phyloP scores from a whole-genome alignment of 768 basidiomycete species.

The Holtermanniella nyarrowii region DNA sequence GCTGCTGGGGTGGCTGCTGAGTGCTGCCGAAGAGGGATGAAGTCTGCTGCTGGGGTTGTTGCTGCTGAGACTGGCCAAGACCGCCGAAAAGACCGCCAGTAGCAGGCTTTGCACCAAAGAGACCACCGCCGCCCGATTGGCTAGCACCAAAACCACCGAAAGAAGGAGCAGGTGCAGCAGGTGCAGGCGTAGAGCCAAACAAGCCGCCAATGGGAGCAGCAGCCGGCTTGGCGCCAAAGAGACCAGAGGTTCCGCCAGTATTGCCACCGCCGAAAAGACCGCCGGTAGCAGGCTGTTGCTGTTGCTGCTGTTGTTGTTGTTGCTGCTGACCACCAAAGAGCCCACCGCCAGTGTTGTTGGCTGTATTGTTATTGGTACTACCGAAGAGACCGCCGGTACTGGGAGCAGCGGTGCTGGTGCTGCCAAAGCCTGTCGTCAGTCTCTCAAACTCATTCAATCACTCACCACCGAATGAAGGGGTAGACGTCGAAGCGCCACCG shows the following conservation, averaged over 20 bases:
- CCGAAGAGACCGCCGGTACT: conserved; percentile 25
- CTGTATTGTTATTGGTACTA: no score
- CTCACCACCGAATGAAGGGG: not conserved
- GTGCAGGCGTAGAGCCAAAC: conserved; percentile 1
- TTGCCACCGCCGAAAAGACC: conserved; percentile 16
- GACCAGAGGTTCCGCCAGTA: conserved; percentile 4
- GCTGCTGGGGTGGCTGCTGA: conserved; percentile 47
- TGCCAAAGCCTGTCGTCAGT: conserved; percentile 11
- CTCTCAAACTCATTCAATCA: not conserved
- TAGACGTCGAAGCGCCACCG: conserved; percentile 6
- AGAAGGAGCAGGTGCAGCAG: conserved; percentile 30
- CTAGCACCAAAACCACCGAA: no score
- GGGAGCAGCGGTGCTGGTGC: conserved; percentile 23
- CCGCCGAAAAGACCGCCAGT: conserved; percentile 34
- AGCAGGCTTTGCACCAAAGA: conserved; percentile 41
- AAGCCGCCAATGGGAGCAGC: conserved; percentile 10
- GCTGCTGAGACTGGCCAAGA: conserved; percentile 40
- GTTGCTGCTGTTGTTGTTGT: conserved; percentile 10
- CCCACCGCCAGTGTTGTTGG: conserved; percentile 7
- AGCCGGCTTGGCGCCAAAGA: conserved; percentile 24
- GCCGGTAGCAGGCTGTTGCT: conserved; percentile 18
- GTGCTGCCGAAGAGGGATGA: conserved; percentile 48
- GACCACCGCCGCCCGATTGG: conserved; percentile 33
- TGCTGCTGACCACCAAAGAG: conserved; percentile 20
- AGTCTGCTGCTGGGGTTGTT: conserved; percentile 30